Evolutionary conservation across 768 basidiomycete species (phyloP), one percentile per base, ranked within the genome.

Genomic region (Leccinum rimulosum): DNA sequence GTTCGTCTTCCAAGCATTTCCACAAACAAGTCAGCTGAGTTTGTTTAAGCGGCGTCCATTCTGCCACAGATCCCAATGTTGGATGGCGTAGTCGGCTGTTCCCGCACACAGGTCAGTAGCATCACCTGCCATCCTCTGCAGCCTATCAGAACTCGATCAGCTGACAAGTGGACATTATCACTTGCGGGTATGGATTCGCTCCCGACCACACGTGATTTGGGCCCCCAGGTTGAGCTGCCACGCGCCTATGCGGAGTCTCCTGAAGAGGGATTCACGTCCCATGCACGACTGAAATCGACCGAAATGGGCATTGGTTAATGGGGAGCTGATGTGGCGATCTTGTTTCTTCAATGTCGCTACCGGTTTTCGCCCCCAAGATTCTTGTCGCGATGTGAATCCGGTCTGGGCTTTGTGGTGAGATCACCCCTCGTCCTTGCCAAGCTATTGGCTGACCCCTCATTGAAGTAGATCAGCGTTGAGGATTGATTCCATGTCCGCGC

Each of bases 1-100:
- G 55, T 82, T 88, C 68, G 84, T 79, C 0, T 60, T 88, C 28
- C 79, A 79, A 61, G 75, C 82, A 0, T 78, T 77, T 66, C 64
- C 62, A 50, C 67, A 66, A 51, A 60, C 67, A n/a, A 43, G 33
- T 12, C 43, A 9, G 19, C 48, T 64, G 64, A 57, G 60, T 69
- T 57, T 68, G 68, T 67, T 64, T 62, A 66, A 64, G 67, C 12
- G 30, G 48, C 3, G 43, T 45, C 40, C 40, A n/a, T 9, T 56
- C 52, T 33, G 31, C 52, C 50, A 55, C 56, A 50, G 28, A 48
- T 56, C 4, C 45, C 30, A 10, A 10, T 62, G 60, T 38, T 30
- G 33, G 25, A 52, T 47, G 43, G 55, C 59, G 33, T 52, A n/a
- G 58, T 56, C 55, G 22, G 58, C 27, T 49, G 40, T 47, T 35